Base-by-base conservation (phyloP, 2,329 filamentous ascomycete genomes). In the Stemphylium lycopersici region DNA sequence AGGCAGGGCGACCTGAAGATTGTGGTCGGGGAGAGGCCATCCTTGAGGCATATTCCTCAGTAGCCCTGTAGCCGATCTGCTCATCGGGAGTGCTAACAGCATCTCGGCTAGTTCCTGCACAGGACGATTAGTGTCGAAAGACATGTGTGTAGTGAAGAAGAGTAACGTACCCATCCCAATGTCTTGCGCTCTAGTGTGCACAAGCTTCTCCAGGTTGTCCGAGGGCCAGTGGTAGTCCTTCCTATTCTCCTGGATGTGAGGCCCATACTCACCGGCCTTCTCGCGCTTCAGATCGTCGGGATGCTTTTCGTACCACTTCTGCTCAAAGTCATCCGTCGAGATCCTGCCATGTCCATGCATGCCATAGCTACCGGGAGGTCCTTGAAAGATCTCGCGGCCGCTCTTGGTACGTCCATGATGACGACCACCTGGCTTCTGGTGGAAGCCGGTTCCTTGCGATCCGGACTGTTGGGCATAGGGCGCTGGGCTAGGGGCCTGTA, bases 261-360 rank as follows among this genome's bases (percentile, higher is more conserved):
- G 80, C 47, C 80, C 83, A 67, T 89, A 88, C 60, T 84, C 82
- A 37, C 83, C 85, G 61, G 87, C 84, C 70, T 93, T 90, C 75
- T 93, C 91, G 71, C 89, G 86, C 50, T 84, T 82, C 26, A 89
- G 81, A 62, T 85, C 84, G 39, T 97, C 90, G 0, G 93, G 93
- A 69, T 96, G 92, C 77, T 95, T 97, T 67, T 91, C 86, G 70
- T 95, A 96, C 84, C 96, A 97, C 22, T 90, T 90, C 78, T 90
- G 90, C 68, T 96, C 91, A 36, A 98, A 90, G 71, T 89, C 91
- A 77, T 96, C 90, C 52, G 86, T 85, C 3, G 88, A 82, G 15
- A 84, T 82, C 22, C 90, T 55, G 48, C 91, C 92, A 69, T 97
- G 93, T 39, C 93, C 91, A 68, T 96, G 93, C 50, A 96, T 84